Conservation (phyloP, 345 rosid species). For the Eutrema japonicum region DNA sequence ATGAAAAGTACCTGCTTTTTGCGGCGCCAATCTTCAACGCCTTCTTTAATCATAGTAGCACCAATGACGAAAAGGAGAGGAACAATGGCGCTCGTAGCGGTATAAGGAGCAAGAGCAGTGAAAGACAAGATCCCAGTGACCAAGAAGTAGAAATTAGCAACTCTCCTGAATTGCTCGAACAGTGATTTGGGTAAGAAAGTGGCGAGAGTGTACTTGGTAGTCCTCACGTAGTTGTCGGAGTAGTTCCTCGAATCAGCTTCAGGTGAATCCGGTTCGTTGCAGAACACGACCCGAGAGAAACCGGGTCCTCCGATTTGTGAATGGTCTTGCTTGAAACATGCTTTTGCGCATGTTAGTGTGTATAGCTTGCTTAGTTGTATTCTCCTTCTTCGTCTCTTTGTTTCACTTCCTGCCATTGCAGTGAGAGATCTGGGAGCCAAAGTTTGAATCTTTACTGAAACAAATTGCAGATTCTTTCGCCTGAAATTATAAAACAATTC, state of each 20-base stretch:
- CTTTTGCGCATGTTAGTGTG: slow-evolving; percentile 55
- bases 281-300: slow-evolving; percentile 76
- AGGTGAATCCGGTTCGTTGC: slow-evolving; percentile 71
- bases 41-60: slow-evolving; percentile 90
- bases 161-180: slow-evolving; percentile 97
- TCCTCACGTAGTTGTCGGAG: slow-evolving; percentile 62
- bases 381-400: slow-evolving; percentile 49
- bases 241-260: slow-evolving; percentile 65
- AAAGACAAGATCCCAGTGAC: slow-evolving; percentile 73
- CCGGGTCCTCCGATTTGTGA: slow-evolving; percentile 84
- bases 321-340: slow-evolving; percentile 68
- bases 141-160: slow-evolving; percentile 87
- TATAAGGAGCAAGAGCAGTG: slow-evolving; percentile 75
- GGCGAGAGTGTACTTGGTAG: slow-evolving; percentile 76
- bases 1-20: slow-evolving; percentile 62
- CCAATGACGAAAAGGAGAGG: slow-evolving; percentile 80
- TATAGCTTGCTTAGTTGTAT: slow-evolving; percentile 76
- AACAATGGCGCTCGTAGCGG: slow-evolving; percentile 67
- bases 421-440: slow-evolving; percentile 15
- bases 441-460: slow-evolving; percentile 32
- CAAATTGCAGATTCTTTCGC: slow-evolving; percentile 14
- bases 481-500: slow-evolving; percentile 5
- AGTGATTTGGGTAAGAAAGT: slow-evolving; percentile 90
- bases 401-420: slow-evolving; percentile 56
- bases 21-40: slow-evolving; percentile 84